Evolutionary conservation across 352 stramenopile species (phyloP), one percentile per base, ranked within the genome.

Genomic region (Globisporangium polare): DNA sequence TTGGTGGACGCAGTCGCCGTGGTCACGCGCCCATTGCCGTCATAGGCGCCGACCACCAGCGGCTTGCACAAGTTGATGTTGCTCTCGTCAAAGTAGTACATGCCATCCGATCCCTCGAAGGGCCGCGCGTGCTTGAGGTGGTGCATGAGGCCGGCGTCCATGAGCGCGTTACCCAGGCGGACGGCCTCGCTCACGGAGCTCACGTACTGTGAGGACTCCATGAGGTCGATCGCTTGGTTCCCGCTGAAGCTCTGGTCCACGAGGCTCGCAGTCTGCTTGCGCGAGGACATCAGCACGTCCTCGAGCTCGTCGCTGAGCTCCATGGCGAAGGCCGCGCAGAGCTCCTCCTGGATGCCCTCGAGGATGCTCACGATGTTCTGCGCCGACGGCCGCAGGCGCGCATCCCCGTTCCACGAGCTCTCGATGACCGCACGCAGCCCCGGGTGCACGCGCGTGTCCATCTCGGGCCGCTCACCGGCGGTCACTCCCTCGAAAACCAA

Each of bases 161-260:
- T 86, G 33, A 89, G 67, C 13, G 75, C 75, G 49, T 89, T 87
- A 27, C 79, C 79, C n/a, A 89, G 42, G n/a, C 75, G 77, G 3
- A 83, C 54, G 35, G 71, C 77, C 68, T 89, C 77, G 39, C 70
- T 77, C 5, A 56, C 53, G 0, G 53, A 65, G 27, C 73, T 59
- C 13, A 84, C 79, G 54, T 79, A 87, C 61, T 79, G 58, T 31
- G 73, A 60, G 4, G 73, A 53, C 31, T 69, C 56, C 73, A 87
- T 81, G 26, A 76, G 66, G 0, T 64, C 67, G 9, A 76, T 75
- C 8, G 68, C 71, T 15, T 78, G 63, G 58, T 76, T 59, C 9
- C 66, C 77, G 1, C 53, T 68, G 37, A 86, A 84, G 7, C 74
- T 77, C 33, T 77, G 66, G 13, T 75, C 70, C 31, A 35, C 59